Evolutionary conservation across 2,329 filamentous ascomycete genomes (phyloP), one percentile per base, ranked within the genome.

Genomic region (Stachybotrys chlorohalonatus): DNA sequence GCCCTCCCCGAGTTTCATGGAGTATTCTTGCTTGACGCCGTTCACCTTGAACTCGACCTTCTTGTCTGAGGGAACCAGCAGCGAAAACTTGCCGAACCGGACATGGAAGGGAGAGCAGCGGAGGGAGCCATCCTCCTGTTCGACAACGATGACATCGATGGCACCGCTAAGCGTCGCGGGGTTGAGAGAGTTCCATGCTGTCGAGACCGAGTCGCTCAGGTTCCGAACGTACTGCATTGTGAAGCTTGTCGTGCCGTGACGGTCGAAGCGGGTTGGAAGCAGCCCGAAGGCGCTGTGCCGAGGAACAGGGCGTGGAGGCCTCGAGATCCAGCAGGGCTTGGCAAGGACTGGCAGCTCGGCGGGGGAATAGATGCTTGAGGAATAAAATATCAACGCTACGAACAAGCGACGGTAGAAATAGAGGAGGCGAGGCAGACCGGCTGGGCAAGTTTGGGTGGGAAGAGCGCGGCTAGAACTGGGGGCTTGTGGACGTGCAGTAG

Each of bases 131-230:
- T 99, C 94, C 68, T 93, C 90, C 63, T 95, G 91, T 73, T 99
- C 91, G 56, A 99, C 91, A 54, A 99, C 93, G 62, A 99, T 96
- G 63, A 97, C 93, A 79, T 99, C 94, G 75, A 99, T 97, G 67
- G 94, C 94, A 67, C 94, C 94, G 75, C 90, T 96, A 55, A 99
- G 83, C 11, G 94, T 99, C 49, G 94, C 91, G 52, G 94, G 94
- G 72, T 99, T 99, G 79, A 99, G 95, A 31, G 92, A 96, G 74
- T 99, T 99, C 94, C 94, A 99, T 71, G 94, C 93, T 75, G 94
- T 96, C 64, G 92, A 95, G 65, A 99, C 93, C 53, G 91, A 95
- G 70, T 92, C 92, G 72, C 90, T 94, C 64, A 97, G 83, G 67
- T 92, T 95, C 63, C 94, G 84, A 63, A 97, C 92, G 88, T 97